Percentiles rank a stretch among this genome's conserved stretches.
These are phyloP conservation scores for Calycina marina DNA, from an alignment of 2,329 filamentous ascomycete species.

Conservation along the genomic window DNA sequence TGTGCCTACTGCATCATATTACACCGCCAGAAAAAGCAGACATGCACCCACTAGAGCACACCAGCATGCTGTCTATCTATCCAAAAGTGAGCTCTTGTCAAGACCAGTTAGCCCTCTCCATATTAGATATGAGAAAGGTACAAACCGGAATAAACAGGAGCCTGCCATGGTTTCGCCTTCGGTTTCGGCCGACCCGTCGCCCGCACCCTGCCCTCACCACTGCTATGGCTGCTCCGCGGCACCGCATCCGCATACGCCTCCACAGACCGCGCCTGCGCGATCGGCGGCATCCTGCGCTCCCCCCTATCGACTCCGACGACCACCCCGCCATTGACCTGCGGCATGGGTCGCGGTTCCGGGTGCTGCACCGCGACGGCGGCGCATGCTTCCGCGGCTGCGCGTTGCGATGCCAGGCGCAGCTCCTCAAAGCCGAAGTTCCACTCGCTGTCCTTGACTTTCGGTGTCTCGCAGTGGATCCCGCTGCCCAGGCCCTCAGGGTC, in stretches of 20 bases:
- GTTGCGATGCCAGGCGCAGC: slow-evolving; percentile 17
- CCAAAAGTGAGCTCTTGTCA: too few species aligned
- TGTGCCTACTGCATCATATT: too few species aligned
- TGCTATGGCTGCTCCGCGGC: slow-evolving; percentile 17
- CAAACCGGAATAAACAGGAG: slow-evolving; percentile 26
- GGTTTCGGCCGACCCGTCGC: slow-evolving; percentile 20
- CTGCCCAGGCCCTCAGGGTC: neutral
- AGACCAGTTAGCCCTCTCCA: too few species aligned
- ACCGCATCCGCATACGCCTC: slow-evolving; percentile 17
- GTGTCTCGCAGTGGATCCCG: slow-evolving; percentile 16
- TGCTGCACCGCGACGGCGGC: slow-evolving; percentile 12
- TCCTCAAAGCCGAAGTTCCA: slow-evolving; percentile 19
- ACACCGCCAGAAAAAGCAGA: too few species aligned
- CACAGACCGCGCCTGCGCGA: slow-evolving; percentile 5
- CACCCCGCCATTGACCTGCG: slow-evolving; percentile 10
- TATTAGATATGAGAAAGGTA: too few species aligned
- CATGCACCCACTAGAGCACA: too few species aligned
- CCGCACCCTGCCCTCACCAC: slow-evolving; percentile 15
- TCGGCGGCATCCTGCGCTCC: slow-evolving; percentile 1
- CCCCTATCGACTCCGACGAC: slow-evolving; percentile 15
- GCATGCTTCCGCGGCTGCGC: slow-evolving; percentile 20
- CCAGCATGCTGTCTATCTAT: too few species aligned
- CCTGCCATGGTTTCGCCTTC: slow-evolving; percentile 28
- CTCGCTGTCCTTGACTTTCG: slow-evolving; percentile 3
- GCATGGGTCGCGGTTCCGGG: slow-evolving; percentile 2